Evolutionary conservation across 306 rosid species (phyloP), one percentile per base, ranked within the genome.

Genomic region (Trichosanthes cucumerina): DNA sequence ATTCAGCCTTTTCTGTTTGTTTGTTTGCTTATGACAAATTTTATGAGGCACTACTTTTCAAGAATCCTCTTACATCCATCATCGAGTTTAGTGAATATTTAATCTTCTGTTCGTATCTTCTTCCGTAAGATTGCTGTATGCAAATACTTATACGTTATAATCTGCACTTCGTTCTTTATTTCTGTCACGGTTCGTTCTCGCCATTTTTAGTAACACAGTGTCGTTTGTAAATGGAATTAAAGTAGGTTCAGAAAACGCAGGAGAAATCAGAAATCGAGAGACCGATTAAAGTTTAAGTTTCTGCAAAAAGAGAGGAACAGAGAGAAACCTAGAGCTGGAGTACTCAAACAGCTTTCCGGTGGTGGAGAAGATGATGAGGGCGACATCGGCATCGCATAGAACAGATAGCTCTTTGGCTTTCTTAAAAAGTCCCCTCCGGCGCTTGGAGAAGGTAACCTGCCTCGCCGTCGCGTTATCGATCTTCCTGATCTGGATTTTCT

Each of bases 401-500:
- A 95, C 92, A 0, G 99, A 91, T n/a, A 95, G 93, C 88, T 95
- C 97, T 82, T 92, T 90, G 1, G 98, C 97, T 66, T 92, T 95
- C 83, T 95, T 95, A 65, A 95, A 84, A 15, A 95, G 86, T 10
- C 98, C 98, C 83, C 92, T 91, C 43, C 97, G 79, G 31, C 98
- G 79, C 90, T 95, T 95, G 0, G 98, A 95, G 82, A 95, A 92
- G 0, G 98, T 95, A 26, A 95, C 99, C 73, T 95, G 97, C 81
- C 99, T 88, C 7, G 99, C 97, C 24, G 99, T 88, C 0, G 89
- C 83, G 92, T 92, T 95, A 73, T 89, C 93, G 79, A 95, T 95
- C 90, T 92, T 95, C 97, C 80, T 91, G 80, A 95, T 95, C 97
- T 92, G 90, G 85, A 92, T 92, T 91, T 90, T 95, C 86, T 92